phyloP scores from a whole-genome alignment of 2,329 filamentous ascomycete genomes.

The Coniochaeta sp. region DNA sequence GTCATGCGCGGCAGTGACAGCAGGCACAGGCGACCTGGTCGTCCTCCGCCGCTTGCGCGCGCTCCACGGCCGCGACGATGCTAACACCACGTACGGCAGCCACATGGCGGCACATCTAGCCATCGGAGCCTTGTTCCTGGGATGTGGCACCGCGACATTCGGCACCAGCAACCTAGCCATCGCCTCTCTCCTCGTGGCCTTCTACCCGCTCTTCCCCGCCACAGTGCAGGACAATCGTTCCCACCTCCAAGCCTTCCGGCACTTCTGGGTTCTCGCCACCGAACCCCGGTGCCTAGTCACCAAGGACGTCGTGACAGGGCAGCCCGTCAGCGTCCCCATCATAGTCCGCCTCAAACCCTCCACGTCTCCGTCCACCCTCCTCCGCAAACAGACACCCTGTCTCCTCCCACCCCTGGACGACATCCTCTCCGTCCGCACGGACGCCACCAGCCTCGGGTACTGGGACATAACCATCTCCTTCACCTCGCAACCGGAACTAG shows the following conservation, averaged over 20 bases:
- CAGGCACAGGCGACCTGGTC: slow-evolving; percentile 82
- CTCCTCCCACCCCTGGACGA: slow-evolving; percentile 58
- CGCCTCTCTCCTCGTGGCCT: slow-evolving; percentile 78
- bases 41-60: slow-evolving; percentile 80
- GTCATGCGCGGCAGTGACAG: slow-evolving; percentile 84
- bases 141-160: slow-evolving; percentile 87
- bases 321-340: slow-evolving; percentile 69
- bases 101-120: slow-evolving; percentile 91
- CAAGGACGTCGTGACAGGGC: slow-evolving; percentile 77
- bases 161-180: slow-evolving; percentile 82
- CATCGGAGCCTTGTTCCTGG: slow-evolving; percentile 83
- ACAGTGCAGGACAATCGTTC: slow-evolving; percentile 89
- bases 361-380: too few species aligned
- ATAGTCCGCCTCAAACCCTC: slow-evolving; percentile 60
- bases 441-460: slow-evolving; percentile 56
- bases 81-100: slow-evolving; percentile 83
- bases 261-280: slow-evolving; percentile 92
- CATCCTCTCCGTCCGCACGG: slow-evolving; percentile 53
- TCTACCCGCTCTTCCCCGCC: slow-evolving; percentile 89
- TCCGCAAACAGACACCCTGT: slow-evolving; percentile 46
- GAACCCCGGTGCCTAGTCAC: slow-evolving; percentile 84
- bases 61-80: slow-evolving; percentile 79
- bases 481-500: slow-evolving; percentile 50
- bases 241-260: slow-evolving; percentile 91
- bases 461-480: slow-evolving; percentile 83